Percentiles rank a stretch among this genome's conserved stretches.
phyloP scores from a whole-genome alignment of 1,284 basidiomycete species.

The Marasmius tenuissimus region DNA sequence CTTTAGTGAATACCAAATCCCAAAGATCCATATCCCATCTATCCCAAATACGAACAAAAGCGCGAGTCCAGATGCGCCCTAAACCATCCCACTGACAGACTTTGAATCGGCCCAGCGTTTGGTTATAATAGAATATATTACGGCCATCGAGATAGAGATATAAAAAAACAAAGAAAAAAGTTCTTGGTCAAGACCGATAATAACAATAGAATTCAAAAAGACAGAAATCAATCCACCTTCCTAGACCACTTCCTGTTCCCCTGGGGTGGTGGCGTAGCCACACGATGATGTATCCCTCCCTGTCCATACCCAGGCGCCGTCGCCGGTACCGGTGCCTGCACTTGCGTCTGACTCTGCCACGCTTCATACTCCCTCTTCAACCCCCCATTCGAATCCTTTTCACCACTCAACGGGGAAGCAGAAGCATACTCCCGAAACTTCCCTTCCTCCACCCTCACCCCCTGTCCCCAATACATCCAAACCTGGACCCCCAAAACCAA shows the following conservation, averaged over 20 bases:
- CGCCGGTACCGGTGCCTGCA: conserved; percentile 29
- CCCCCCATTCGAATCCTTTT: conserved; percentile 7
- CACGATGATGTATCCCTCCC: conserved; percentile 27
- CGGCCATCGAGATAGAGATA: not conserved
- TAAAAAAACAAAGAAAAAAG: not conserved
- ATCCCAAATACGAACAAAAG: too few relatives aligned
- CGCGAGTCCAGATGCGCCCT: not conserved
- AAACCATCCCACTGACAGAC: not conserved
- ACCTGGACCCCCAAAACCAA: conserved; percentile 78
- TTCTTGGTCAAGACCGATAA: not conserved
- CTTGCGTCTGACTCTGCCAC: conserved; percentile 32
- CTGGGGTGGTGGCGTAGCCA: conserved; percentile 30
- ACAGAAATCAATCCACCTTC: conserved; percentile 57
- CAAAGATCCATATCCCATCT: too few relatives aligned
- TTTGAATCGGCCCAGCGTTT: not conserved
- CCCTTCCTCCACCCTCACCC: conserved; percentile 28
- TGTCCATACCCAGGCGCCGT: conserved; percentile 21
- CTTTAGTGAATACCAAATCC: too few relatives aligned
- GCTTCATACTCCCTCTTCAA: conserved; percentile 11
- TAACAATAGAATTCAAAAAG: not conserved
- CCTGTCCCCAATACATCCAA: conserved; percentile 77
- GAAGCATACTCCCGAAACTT: conserved; percentile 26
- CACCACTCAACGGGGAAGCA: conserved; percentile 15
- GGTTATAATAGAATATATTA: not conserved
- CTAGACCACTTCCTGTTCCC: conserved; percentile 67